A percentile compares a stretch with the other conserved stretches of the same genome.
phyloP scores from a whole-genome alignment of 345 rosid genomes.

The Syzygium jambos region DNA sequence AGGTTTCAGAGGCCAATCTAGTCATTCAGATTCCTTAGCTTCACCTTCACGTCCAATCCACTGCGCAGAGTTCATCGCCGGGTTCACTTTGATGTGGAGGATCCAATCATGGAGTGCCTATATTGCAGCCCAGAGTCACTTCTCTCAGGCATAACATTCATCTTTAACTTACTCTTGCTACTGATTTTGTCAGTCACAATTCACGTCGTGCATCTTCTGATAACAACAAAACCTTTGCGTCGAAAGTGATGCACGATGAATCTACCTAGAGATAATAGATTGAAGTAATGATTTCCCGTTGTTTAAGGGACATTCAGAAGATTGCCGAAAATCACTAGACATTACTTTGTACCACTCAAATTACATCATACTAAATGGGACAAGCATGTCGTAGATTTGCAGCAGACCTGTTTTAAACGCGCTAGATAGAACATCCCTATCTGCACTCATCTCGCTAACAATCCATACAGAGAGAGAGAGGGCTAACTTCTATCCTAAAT shows the following conservation, averaged over 20 bases:
- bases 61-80: background rate
- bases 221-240: background rate
- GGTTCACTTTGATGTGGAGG: background rate
- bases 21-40: background rate
- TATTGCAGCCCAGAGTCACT: slow-evolving; percentile 22
- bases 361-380: background rate
- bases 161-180: background rate
- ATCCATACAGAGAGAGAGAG: background rate
- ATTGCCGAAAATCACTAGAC: background rate
- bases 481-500: background rate
- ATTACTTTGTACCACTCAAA: background rate
- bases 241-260: background rate
- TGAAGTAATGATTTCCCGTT: background rate
- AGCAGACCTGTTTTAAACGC: background rate
- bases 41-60: background rate
- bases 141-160: slow-evolving; percentile 13
- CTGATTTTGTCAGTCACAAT: background rate
- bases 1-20: background rate
- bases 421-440: background rate
- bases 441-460: background rate
- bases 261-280: background rate
- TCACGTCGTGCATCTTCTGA: background rate
- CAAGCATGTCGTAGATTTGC: background rate
- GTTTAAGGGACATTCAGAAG: background rate
- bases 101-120: slow-evolving; percentile 1